Base-by-base conservation (phyloP, 441 rosid species). In the Gossypium davidsonii region DNA sequence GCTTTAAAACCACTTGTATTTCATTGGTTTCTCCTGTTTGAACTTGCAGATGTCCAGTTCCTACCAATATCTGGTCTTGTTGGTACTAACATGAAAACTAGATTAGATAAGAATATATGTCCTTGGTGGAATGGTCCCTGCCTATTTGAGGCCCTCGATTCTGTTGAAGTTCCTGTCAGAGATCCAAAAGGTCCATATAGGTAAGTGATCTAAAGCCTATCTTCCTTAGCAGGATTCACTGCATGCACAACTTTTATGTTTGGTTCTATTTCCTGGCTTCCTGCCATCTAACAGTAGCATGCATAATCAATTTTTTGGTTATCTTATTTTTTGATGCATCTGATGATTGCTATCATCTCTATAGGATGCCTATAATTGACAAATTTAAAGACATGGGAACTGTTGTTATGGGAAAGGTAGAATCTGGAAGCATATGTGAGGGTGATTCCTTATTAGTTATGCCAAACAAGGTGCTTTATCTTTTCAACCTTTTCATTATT, bases 311-410 rank as follows among this genome's bases (percentile, higher is more conserved):
- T 1, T 58, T 17, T 20, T 18, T 42, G 3, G 23, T 44, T 1
- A 10, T n/a, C 31, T 44, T 59, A 15, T 42, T 71, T n/a, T 71
- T 8, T 66, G 14, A 23, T 1, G 14, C 2, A 42, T 51, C 18
- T 53, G n/a, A 39, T 34, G 23, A 15, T 73, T 26, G 14, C 15
- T 67, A 12, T 71, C 59, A 56, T 42, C 59, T 71, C 70, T 46
- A 62, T 82, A 94, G 99, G 93, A 83, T 94, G 98, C 98, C 99
- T 70, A 87, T 94, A 49, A 82, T 94, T 82, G 99, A 94, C 88
- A 94, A 92, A 71, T 94, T 91, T 79, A 94, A 94, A 82, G 99
- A 94, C 80, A 92, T 94, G 97, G 99, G 99, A 72, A 94, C 99
- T 48, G 94, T 91, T 81, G 90, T 91, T 42, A 94, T 94, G 99